Evolutionary conservation across 2,329 filamentous ascomycete genomes (phyloP).

Genomic region (Diaporthe amygdali): DNA sequence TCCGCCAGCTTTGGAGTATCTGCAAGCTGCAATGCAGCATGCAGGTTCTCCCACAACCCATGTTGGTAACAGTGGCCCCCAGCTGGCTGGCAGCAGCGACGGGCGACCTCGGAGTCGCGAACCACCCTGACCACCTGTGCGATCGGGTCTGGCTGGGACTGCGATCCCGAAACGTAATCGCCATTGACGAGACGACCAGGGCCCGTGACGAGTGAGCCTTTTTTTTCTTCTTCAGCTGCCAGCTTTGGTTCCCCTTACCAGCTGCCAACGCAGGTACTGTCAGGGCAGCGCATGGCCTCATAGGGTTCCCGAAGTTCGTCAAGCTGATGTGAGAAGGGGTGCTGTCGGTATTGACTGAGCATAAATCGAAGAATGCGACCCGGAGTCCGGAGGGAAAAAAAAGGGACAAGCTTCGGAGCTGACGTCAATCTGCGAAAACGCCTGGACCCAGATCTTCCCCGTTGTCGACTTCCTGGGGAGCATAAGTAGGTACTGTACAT

Average conservation of each 20-base stretch:
- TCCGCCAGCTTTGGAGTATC: too few species aligned
- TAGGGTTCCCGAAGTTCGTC: neutral
- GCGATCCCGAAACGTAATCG: constrained; percentile 11
- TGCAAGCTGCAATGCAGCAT: too few species aligned
- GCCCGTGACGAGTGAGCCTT: neutral
- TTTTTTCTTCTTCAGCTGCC: neutral
- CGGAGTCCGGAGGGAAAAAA: constrained; percentile 10
- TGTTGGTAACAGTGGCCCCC: neutral
- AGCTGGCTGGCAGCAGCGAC: neutral
- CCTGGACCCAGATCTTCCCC: constrained; percentile 6
- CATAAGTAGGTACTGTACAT: neutral
- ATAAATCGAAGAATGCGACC: neutral
- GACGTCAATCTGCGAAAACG: constrained; percentile 12
- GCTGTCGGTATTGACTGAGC: neutral
- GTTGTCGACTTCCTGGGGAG: neutral
- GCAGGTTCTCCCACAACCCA: too few species aligned
- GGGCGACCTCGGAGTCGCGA: constrained; percentile 17
- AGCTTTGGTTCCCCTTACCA: neutral
- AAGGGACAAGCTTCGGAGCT: constrained; percentile 11
- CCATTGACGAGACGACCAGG: constrained; percentile 10
- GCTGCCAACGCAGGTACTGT: neutral
- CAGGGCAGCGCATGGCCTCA: neutral
- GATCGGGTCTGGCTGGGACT: neutral
- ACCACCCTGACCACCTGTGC: neutral
- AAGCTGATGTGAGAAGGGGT: neutral